Evolutionary conservation across 1,284 basidiomycete genomes (phyloP), one percentile per base, ranked within the genome.

Genomic region (Cerioporus squamosus): DNA sequence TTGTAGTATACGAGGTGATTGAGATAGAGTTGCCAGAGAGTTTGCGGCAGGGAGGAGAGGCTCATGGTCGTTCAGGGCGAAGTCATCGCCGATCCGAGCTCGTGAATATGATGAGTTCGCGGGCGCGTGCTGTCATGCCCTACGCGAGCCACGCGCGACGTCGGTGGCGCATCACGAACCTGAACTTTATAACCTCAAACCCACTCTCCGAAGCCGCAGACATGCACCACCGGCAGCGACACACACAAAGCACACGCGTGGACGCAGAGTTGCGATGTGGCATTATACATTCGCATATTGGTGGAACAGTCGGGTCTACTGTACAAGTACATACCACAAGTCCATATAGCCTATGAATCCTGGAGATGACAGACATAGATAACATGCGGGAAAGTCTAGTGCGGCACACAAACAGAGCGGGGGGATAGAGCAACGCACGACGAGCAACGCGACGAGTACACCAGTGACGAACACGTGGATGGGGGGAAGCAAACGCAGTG

Each of bases 1-100:
- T 81, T 67, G 68, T 87, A 89, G 62, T 81, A 72, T 81, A 85
- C 87, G 20, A 91, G 77, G 66, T 86, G 78, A 38, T 82, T 73
- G 58, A 87, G 60, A 64, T 91, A 91, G 60, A 76, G 74, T 23
- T 77, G 68, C 86, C 87, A 88, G 50, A 88, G 63, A 7, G 75
- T 66, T 40, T 65, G 63, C 31, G 82, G 80, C 53, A 64, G 57
- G 24, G 62, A 57, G 39, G 42, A 39, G 43, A 52, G 26, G 29
- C 14, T 39, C 57, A 50, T 54, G 39, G 42, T 56, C n/a, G n/a
- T 42, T 18, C n/a, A 18, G 20, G n/a, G 40, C n/a, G 40, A n/a
- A 42, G 40, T n/a, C 48, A 23, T 20, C 38, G 39, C 26, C 23
- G n/a, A n/a, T n/a, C n/a, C n/a, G 23, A 18, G 18, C 33, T 38